Conservation (phyloP, 2,329 filamentous ascomycete species). For the Zalaria sp. region DNA sequence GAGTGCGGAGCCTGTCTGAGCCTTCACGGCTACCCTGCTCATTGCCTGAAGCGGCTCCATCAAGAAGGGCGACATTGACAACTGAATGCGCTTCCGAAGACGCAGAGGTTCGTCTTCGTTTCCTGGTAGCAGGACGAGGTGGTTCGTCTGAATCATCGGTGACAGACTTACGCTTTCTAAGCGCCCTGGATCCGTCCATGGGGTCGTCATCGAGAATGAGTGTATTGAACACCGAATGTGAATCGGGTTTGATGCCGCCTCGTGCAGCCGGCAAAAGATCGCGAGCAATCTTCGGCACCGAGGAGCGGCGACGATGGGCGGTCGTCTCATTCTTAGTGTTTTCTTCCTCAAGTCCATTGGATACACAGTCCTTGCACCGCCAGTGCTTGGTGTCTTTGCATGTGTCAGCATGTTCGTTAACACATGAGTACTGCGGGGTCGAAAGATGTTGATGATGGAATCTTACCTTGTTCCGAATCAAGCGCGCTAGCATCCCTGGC, state of each 20-base stretch:
- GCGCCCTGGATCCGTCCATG: constrained; percentile 59
- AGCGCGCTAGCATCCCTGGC: constrained; percentile 58
- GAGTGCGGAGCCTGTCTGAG: constrained; percentile 15
- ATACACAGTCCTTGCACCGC: constrained; percentile 46
- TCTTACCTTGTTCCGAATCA: constrained; percentile 48
- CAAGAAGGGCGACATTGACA: constrained; percentile 7
- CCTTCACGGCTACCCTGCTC: constrained; percentile 11
- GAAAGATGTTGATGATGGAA: neutral
- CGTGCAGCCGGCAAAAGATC: constrained; percentile 59
- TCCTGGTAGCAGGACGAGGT: constrained; percentile 21
- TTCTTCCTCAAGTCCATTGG: constrained; percentile 35
- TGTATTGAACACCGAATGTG: constrained; percentile 65
- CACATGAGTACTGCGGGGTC: neutral
- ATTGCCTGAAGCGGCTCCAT: constrained; percentile 3
- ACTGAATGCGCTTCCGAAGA: constrained; percentile 16
- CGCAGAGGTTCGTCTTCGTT: constrained; percentile 26
- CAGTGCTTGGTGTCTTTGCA: constrained; percentile 41
- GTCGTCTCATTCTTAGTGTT: constrained; percentile 24
- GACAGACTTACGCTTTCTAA: constrained; percentile 76
- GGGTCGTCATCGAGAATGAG: constrained; percentile 58
- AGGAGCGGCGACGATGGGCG: constrained; percentile 38
- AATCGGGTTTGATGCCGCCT: constrained; percentile 50
- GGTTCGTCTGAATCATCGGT: constrained; percentile 42
- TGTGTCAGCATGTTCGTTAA: neutral
- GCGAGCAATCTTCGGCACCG: constrained; percentile 48